A percentile compares a stretch with the other conserved stretches of the same genome.
Conservation (phyloP, 208 protist species). For the Acanthamoeba royreba region DNA sequence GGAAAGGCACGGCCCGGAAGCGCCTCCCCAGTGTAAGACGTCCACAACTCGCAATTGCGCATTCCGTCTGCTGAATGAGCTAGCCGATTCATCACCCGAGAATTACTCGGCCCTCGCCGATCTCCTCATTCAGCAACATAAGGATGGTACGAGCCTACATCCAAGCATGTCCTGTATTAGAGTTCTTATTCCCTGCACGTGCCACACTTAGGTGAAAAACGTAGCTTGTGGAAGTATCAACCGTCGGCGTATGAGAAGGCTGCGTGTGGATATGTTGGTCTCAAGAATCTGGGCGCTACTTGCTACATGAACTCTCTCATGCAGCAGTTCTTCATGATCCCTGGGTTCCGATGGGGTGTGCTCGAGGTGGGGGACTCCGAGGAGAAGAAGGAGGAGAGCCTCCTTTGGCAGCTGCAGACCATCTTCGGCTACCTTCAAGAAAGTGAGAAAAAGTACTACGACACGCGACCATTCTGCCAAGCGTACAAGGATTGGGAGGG, state of each 20-base stretch:
- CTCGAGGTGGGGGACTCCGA: background rate
- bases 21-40: constrained; percentile 81
- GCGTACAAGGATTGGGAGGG: constrained; percentile 47
- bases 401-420: constrained; percentile 68
- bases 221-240: background rate
- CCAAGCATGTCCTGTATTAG: background rate
- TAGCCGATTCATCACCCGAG: constrained; percentile 26
- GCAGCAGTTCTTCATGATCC: constrained; percentile 78
- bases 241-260: background rate
- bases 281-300: constrained; percentile 80
- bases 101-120: background rate
- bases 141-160: background rate
- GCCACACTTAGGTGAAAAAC: background rate
- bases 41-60: constrained; percentile 56
- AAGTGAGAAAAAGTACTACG: constrained; percentile 59
- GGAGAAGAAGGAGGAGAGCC: background rate
- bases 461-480: constrained; percentile 66
- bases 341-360: constrained; percentile 46
- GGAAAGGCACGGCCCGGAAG: constrained; percentile 50
- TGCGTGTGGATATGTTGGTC: constrained; percentile 73
- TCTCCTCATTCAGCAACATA: background rate
- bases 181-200: background rate
- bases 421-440: constrained; percentile 72
- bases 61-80: constrained; percentile 67
- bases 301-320: constrained; percentile 85